phyloP scores from a whole-genome alignment of 2,329 filamentous ascomycete species.

The Fusarium subtropicale region DNA sequence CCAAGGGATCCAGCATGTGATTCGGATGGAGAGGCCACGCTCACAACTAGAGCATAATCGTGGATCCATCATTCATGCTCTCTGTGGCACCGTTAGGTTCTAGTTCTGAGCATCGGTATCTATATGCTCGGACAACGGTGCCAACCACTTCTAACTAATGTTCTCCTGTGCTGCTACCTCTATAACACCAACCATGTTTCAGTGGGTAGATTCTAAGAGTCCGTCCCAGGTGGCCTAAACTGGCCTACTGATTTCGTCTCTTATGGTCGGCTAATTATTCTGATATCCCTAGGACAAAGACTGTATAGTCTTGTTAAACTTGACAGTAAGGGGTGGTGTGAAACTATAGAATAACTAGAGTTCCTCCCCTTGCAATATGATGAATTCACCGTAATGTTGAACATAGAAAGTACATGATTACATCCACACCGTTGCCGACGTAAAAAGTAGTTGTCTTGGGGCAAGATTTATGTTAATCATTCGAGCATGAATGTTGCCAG shows the following conservation, averaged over 20 bases:
- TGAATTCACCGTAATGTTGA: neutral
- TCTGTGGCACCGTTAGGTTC: neutral
- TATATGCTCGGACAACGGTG: neutral
- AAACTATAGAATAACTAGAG: neutral
- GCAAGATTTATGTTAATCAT: neutral
- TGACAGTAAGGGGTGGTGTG: neutral
- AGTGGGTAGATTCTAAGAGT: neutral
- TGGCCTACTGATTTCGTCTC: too few species aligned
- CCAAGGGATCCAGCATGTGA: neutral
- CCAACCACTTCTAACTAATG: neutral
- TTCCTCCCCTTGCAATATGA: neutral
- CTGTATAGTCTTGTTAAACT: neutral
- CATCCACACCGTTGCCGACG: neutral
- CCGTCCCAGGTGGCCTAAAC: too few species aligned
- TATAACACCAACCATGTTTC: neutral
- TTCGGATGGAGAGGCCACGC: neutral
- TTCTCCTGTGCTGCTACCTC: neutral
- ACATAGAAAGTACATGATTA: accelerated
- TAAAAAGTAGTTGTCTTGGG: neutral
- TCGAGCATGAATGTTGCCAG: neutral
- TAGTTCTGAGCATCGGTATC: neutral
- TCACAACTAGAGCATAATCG: neutral
- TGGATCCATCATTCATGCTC: neutral
- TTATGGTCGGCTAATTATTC: too few species aligned
- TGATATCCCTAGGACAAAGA: too few species aligned